Conservation (phyloP, 495 filamentous ascomycete genomes). For the Tetracladium setigerum region DNA sequence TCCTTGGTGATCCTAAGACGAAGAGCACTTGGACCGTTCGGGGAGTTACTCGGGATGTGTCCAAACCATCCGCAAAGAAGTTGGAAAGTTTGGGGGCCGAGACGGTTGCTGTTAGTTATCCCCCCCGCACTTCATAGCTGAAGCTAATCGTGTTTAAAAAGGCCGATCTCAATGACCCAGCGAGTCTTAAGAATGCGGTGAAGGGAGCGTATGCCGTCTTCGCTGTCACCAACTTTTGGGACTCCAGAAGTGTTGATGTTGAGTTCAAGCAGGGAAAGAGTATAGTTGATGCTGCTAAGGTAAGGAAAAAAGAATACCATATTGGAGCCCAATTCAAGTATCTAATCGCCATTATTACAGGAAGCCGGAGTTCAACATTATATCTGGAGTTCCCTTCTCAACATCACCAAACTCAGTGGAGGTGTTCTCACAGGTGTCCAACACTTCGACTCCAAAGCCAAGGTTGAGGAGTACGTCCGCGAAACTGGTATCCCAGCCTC, state of each 20-base stretch:
- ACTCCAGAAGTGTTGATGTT: constrained; percentile 33
- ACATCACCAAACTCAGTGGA: constrained; percentile 30
- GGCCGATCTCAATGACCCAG: constrained; percentile 43
- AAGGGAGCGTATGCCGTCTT: constrained; percentile 48
- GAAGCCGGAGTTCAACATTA: constrained; percentile 39
- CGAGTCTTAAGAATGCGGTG: constrained; percentile 41
- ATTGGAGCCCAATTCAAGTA: no score
- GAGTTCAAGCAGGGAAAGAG: constrained; percentile 50
- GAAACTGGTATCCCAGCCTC: constrained; percentile 37
- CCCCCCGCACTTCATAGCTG: not conserved
- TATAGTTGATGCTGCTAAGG: constrained; percentile 45
- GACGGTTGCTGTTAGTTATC: constrained; percentile 23
- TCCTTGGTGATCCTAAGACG: constrained; percentile 41
- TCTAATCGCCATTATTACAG: constrained; percentile 11
- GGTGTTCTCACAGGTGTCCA: constrained; percentile 42
- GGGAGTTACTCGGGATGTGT: constrained; percentile 46
- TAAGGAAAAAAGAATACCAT: no score
- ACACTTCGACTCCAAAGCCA: constrained; percentile 57
- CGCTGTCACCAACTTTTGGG: constrained; percentile 51
- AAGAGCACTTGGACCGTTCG: constrained; percentile 44
- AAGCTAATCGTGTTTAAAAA: constrained; percentile 2
- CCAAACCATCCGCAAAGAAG: constrained; percentile 34
- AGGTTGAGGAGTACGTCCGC: constrained; percentile 50
- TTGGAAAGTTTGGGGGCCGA: constrained; percentile 35
- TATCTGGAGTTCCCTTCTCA: constrained; percentile 38